Conservation (phyloP, 495 filamentous ascomycete species). For the Gamarada debralockiae region DNA sequence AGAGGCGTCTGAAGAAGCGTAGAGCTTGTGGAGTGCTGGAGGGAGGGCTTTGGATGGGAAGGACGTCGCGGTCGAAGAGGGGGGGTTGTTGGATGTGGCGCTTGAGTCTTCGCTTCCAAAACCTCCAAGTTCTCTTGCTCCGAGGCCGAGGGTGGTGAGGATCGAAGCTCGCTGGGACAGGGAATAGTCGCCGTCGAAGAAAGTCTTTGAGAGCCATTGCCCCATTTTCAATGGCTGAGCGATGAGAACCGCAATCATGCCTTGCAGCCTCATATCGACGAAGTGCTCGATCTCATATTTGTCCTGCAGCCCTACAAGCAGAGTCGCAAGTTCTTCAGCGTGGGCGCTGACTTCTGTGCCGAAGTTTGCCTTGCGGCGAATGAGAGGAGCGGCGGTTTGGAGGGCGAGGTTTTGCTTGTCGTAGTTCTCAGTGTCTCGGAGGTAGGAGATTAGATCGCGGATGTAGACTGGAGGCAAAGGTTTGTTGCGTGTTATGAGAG, state of each 20-base stretch:
- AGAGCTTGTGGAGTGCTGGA: slow-evolving; percentile 43
- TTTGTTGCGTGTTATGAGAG: slow-evolving; percentile 75
- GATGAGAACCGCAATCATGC: slow-evolving; percentile 78
- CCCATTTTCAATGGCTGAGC: slow-evolving; percentile 75
- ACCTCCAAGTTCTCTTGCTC: slow-evolving; percentile 84
- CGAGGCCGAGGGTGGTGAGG: slow-evolving; percentile 75
- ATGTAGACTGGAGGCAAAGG: slow-evolving; percentile 88
- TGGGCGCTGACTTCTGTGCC: slow-evolving; percentile 86
- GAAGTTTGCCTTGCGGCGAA: slow-evolving; percentile 82
- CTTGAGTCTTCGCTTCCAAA: slow-evolving; percentile 54
- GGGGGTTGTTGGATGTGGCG: slow-evolving; percentile 12
- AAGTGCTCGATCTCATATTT: slow-evolving; percentile 74
- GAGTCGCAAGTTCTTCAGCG: slow-evolving; percentile 70
- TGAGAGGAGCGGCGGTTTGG: slow-evolving; percentile 68
- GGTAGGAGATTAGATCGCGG: slow-evolving; percentile 73
- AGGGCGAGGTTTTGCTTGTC: slow-evolving; percentile 81
- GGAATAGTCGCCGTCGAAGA: slow-evolving; percentile 90
- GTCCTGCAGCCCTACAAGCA: slow-evolving; percentile 76
- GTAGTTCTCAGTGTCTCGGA: slow-evolving; percentile 78
- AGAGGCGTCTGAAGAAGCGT: slow-evolving; percentile 46
- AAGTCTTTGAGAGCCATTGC: slow-evolving; percentile 76
- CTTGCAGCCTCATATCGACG: slow-evolving; percentile 70
- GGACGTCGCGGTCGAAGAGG: slow-evolving; percentile 15
- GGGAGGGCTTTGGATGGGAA: slow-evolving; percentile 45
- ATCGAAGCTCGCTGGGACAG: slow-evolving; percentile 76